phyloP scores from a whole-genome alignment of 192 early-diverging fungal genomes.

The Chytriomyces confervae region DNA sequence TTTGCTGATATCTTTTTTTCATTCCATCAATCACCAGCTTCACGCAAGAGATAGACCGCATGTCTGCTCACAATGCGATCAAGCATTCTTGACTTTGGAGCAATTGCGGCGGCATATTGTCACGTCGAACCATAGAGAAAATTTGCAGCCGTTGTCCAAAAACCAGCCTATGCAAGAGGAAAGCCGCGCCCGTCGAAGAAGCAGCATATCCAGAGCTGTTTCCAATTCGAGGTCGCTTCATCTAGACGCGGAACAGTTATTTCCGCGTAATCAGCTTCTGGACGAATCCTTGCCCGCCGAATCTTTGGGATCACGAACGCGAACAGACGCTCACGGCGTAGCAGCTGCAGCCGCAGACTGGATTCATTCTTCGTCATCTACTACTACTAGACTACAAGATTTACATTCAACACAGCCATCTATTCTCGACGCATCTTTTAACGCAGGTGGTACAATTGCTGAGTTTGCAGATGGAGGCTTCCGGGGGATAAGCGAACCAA shows the following conservation, averaged over 20 bases:
- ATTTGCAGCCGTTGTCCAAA: not conserved
- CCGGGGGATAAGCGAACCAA: not conserved
- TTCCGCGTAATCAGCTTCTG: not conserved
- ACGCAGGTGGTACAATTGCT: not conserved
- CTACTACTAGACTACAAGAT: not conserved
- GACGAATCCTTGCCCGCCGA: not conserved
- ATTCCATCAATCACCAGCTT: not conserved
- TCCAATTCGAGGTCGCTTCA: not conserved
- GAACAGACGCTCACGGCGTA: not conserved
- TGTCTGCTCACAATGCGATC: slow-evolving; percentile 4
- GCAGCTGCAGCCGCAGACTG: not conserved
- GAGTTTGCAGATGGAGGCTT: not conserved
- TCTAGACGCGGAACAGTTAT: not conserved
- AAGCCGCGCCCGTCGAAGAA: not conserved
- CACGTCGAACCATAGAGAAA: not conserved
- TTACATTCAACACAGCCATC: not conserved
- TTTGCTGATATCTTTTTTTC: not conserved
- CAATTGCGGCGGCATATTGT: slow-evolving; percentile 14
- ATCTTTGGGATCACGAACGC: not conserved
- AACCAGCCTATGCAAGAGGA: not conserved
- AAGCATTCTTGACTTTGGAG: slow-evolving; percentile 14
- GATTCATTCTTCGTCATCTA: not conserved
- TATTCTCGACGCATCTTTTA: not conserved
- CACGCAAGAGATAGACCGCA: slow-evolving; percentile 25
- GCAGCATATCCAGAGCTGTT: not conserved